Evolutionary conservation across 2,329 filamentous ascomycete species (phyloP).

Genomic region (Botrytis elliptica): DNA sequence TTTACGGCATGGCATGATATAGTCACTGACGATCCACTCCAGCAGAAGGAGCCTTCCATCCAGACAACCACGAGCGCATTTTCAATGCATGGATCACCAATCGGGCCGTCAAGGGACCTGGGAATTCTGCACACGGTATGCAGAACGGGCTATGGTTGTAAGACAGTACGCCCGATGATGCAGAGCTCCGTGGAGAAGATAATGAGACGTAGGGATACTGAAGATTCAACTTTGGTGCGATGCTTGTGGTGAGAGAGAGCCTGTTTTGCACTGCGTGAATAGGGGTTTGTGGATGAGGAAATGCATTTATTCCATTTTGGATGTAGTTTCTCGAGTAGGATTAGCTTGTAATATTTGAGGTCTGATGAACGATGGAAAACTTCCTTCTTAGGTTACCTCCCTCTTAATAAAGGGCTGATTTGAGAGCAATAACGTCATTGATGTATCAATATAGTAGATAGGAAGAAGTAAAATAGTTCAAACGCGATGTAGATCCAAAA

Average conservation of each 20-base stretch:
- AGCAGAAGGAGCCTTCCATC: neutral
- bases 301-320: neutral
- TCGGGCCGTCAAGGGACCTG: too few relatives aligned
- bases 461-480: neutral
- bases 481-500: too few relatives aligned
- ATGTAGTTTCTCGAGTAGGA: too few relatives aligned
- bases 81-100: neutral
- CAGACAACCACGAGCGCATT: neutral
- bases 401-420: neutral
- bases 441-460: too few relatives aligned
- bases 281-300: neutral
- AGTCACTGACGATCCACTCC: neutral
- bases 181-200: too few relatives aligned
- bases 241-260: neutral
- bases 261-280: neutral
- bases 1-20: too few relatives aligned
- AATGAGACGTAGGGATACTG: neutral
- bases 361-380: neutral
- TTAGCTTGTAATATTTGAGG: neutral
- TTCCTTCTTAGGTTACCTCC: neutral
- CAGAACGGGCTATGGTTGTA: neutral
- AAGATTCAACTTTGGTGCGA: neutral
- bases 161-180: neutral
- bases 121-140: neutral
- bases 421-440: neutral